Evolutionary conservation across 495 filamentous ascomycete genomes (phyloP), one percentile per base, ranked within the genome.

Genomic region (Parathielavia appendiculata): DNA sequence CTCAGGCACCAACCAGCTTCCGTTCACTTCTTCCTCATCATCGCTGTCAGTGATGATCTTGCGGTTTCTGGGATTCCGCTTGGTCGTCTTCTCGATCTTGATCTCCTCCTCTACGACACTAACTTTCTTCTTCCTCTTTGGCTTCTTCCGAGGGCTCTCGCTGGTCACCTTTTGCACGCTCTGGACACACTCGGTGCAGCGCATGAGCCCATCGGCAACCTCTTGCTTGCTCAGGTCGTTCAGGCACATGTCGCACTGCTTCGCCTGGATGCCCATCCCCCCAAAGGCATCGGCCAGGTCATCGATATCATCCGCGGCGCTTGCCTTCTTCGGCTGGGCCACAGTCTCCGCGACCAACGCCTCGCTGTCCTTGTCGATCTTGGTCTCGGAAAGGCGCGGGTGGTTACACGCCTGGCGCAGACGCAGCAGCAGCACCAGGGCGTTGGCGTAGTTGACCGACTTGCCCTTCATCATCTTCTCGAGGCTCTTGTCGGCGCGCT

Each of bases 331-430:
- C 53, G 71, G 54, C 60, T 73, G 72, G 63, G 76, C 72, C 10
- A 59, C 77, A 48, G 81, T 66, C 34, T 83, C 89, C 9, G 86
- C 86, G 0, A 83, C 73, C 39, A 95, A 73, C 16, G 91, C 87
- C 61, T 97, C 93, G 60, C 86, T 88, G 65, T 98, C 92, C 60
- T 89, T 90, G 26, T 85, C 86, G 47, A 96, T 76, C 63, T 90
- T 92, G 49, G 85, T 84, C 58, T 87, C 90, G 51, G 96, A 84
- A 54, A 98, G 76, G 51, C 90, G 82, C 0, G 91, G 89, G 71
- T 98, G 93, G 66, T 98, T 96, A 73, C 93, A 98, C 38, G 90
- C 86, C 71, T 97, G 92, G 51, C 92, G 82, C 57, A 98, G 77
- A 47, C 93, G 86, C 58, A 98, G 75, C 14, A 98, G 80, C 59